Base-by-base conservation (phyloP, 75 land plant genomes). In the Selaginella moellendorffii region DNA sequence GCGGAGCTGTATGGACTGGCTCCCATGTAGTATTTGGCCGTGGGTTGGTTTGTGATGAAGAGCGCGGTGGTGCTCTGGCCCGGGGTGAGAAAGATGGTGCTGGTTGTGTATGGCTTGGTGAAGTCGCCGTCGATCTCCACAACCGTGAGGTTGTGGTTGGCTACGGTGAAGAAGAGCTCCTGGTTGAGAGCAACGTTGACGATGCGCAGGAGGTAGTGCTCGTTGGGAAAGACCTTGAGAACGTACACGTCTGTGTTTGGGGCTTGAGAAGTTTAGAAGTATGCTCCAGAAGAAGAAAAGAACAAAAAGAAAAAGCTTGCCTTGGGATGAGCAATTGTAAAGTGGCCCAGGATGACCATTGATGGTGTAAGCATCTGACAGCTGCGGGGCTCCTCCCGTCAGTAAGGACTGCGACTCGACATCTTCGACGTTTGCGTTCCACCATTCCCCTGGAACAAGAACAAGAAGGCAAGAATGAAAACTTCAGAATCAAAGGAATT, bases 291-390 rank as follows among this genome's bases (percentile, higher is more conserved):
- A n/a, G n/a, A n/a, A n/a, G n/a, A n/a, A n/a, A n/a, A n/a, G n/a
- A n/a, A n/a, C n/a, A n/a, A n/a, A n/a, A n/a, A n/a, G n/a, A 46
- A 46, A 46, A 46, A 21, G 59, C n/a, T 69, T 59, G 65, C 72
- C 77, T 27, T 52, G 12, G 31, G 63, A 19, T 10, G 80, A 78
- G 72, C 87, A 87, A 18, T 71, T 53, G 63, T 83, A 87, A 17
- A 79, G 77, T 28, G 71, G 67, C 0, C 90, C 90, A 18, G 90
- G 83, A 22, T 26, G 71, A 14, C 86, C 90, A 56, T 86, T 83
- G 68, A 86, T 86, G 36, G 83, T 83, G 65, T 63, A 81, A 31
- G 90, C 90, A 52, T 83, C 86, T 2, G 90, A 79, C 31, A 28
- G 23, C n/a, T 72, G 69, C 8, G 79, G 79, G 10, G 65, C 73